Evolutionary conservation across 768 basidiomycete species (phyloP), one percentile per base, ranked within the genome.

Genomic region (Macrocybe gigantea): DNA sequence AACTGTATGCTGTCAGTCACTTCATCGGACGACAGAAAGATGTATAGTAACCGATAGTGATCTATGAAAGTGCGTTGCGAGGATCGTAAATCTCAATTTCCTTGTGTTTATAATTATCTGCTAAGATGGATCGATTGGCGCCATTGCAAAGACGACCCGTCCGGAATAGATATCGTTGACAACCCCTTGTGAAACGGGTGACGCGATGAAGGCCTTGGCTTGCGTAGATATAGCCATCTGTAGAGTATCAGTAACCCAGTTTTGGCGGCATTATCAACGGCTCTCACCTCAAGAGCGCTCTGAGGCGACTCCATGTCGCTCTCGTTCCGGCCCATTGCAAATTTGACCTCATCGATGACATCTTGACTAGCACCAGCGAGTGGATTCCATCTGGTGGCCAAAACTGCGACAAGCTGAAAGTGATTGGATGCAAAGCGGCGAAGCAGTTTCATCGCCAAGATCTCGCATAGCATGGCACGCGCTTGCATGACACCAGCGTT

Each of bases 211-310:
- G 30, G 77, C 72, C 62, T 95, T 97, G 4, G 92, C 78, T 45
- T 82, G 71, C 0, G 91, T 93, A 6, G 85, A 79, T 56, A 98
- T 90, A 2, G 93, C 92, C 77, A 96, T 84, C 88, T 93, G 59
- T 1, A 36, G 7, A 14, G 43, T 32, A 39, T 9, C 39, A 44
- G 32, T 39, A 29, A 38, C 8, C 8, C 22, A 22, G 4, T 22
- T 22, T 22, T 22, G 22, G 22, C 22, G 2, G 22, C 1, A 22
- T 2, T 22, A 22, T 4, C 4, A 22, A 22, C 4, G 22, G 1
- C 22, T 4, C 81, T 39, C 43, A 92, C 90, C 79, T 95, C 93
- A 4, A 96, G 75, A 1, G 91, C 89, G 60, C 85, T 93, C 60
- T 88, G 80, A 11, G 83, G 78, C 51, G 82, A 82, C 46, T 83